Evolutionary conservation across 805 yeast species (phyloP), one percentile per base, ranked within the genome.

Genomic region (Candida tibetensis): DNA sequence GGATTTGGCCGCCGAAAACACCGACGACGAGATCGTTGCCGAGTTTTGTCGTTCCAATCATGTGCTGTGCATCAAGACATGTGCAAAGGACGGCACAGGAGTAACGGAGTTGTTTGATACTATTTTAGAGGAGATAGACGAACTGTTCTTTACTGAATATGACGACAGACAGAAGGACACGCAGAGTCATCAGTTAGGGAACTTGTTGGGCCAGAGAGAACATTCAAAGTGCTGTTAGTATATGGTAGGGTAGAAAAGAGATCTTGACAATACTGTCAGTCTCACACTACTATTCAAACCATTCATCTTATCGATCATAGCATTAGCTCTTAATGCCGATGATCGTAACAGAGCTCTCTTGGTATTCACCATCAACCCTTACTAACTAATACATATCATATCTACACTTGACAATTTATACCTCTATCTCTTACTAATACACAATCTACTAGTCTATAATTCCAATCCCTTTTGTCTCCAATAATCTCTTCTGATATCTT

Each of bases 1-100:
- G 3, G 99, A 93, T 60, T 58, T 89, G 32, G 57, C 71, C 53
- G 57, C 32, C n/a, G 36, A 23, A 3, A 32, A 9, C 15, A 44
- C 22, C 8, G 41, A 21, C 3, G 28, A 14, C 3, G 34, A 32
- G 6, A 43, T 40, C 16, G 48, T 55, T 4, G 28, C 43, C 13
- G 42, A 58, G 45, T 46, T 32, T 33, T 45, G 57, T 32, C 4
- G 34, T 9, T 60, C 48, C 22, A 50, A 32, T 19, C 42, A 25
- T 27, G 47, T 55, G 17, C 42, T 31, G 35, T 54, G 37, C 14
- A 21, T 28, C 8, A 42, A 67, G 41, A 80, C 88, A 1, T 81
- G 90, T 44, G 90, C 95, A 2, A 85, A 82, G 57, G 66, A 76
- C 2, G 90, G 90, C 7, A 68, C 69, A 29, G 85, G 85, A 19